Evolutionary conservation across 2,329 filamentous ascomycete species (phyloP), one percentile per base, ranked within the genome.

Genomic region (Fusarium beomiforme): DNA sequence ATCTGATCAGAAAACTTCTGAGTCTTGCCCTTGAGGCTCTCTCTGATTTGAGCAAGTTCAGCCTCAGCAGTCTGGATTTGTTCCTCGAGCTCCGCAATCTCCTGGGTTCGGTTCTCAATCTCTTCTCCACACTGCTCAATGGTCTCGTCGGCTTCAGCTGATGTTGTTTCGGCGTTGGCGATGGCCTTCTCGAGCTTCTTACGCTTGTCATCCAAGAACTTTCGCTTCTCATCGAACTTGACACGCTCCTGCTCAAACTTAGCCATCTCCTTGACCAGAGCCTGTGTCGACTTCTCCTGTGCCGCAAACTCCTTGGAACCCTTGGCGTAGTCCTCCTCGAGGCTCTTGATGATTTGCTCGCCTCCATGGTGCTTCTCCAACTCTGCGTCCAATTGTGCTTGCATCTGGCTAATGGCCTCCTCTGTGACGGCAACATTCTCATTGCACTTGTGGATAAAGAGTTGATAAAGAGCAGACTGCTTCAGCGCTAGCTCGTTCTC

Each of bases 211-310:
- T 88, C 85, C 72, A 99, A 83, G 81, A 98, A 98, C 79, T 99
- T 99, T 80, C 92, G 92, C 85, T 98, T 98, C 81, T 99, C 97
- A 72, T 98, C 95, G 73, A 97, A 95, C 78, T 99, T 99, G 81
- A 99, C 96, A 24, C 91, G 91, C 78, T 98, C 96, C 79, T 98
- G 97, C 78, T 99, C 97, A 69, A 97, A 94, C 78, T 95, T 95
- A 46, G 94, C 91, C 82, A 96, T 91, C 78, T 98, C 93, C 79
- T 97, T 97, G 67, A 92, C 84, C 58, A 97, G 86, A 29, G 85
- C 86, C 74, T 98, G 93, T 0, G 91, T 91, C 56, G 93, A 88
- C 81, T 97, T 95, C 74, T 97, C 93, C 70, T 97, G 89, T 3
- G 85, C 85, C 72, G 97, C 94, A 71, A 92, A 95, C 70, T 97